Evolutionary conservation across 2,329 filamentous ascomycete species (phyloP).

Genomic region (Lasiodiplodia theobromae): DNA sequence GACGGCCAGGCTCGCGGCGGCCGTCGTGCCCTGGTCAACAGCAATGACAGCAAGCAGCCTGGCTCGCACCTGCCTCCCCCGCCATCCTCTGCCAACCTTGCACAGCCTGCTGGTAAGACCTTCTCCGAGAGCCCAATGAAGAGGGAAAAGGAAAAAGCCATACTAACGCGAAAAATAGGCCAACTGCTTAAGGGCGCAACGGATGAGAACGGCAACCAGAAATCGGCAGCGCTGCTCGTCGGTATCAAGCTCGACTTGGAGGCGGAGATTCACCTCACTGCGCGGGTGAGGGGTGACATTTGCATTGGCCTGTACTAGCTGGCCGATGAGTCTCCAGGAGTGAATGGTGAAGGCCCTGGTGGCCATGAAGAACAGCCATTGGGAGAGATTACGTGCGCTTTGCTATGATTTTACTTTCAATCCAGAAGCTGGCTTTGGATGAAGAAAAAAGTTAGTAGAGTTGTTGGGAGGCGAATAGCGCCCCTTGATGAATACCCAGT

Average conservation of each 20-base stretch:
- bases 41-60: constrained; percentile 19
- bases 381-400: not conserved
- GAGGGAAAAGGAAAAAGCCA: not conserved
- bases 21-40: constrained; percentile 16
- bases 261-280: constrained; percentile 68
- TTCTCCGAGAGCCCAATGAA: not conserved
- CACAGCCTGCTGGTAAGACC: constrained; percentile 20
- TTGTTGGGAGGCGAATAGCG: not conserved
- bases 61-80: constrained; percentile 4
- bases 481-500: not conserved
- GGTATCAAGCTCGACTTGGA: constrained; percentile 70
- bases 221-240: constrained; percentile 64
- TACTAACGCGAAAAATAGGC: constrained; percentile 43
- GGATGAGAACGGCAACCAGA: constrained; percentile 64
- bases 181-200: constrained; percentile 64
- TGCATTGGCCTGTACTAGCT: constrained; percentile 64
- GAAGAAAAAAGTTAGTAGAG: not conserved
- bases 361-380: not conserved
- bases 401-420: constrained; percentile 4
- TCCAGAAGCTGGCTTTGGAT: not conserved
- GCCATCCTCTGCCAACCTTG: constrained; percentile 12
- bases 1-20: constrained; percentile 25
- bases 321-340: not conserved
- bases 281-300: constrained; percentile 67
- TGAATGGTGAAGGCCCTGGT: not conserved